Percentiles rank a stretch among this genome's conserved stretches.
These are phyloP conservation scores for Phoma herbarum DNA, from an alignment of 2,329 filamentous ascomycete genomes.

Conservation along the genomic window DNA sequence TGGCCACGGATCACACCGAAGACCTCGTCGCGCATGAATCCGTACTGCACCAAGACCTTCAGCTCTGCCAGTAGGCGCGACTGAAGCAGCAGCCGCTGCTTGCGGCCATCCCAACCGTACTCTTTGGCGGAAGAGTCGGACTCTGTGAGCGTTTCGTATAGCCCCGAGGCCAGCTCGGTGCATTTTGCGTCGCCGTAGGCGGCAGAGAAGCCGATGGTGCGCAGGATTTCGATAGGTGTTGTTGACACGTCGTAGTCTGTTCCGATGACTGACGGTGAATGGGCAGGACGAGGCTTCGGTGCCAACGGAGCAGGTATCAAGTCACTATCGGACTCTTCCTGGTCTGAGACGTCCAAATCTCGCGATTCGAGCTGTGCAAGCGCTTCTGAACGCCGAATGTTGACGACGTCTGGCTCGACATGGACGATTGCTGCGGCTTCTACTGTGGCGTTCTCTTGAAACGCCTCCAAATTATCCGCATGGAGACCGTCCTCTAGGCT, in stretches of 20 bases:
- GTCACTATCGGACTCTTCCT: not conserved
- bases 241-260: not conserved
- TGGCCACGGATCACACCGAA: slow-evolving; percentile 1
- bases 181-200: slow-evolving; percentile 3
- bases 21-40: not conserved
- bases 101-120: not conserved
- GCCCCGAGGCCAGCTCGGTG: not conserved
- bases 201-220: slow-evolving; percentile 5
- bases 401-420: slow-evolving; percentile 6
- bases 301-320: not conserved
- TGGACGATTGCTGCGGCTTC: slow-evolving; percentile 3
- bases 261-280: not conserved
- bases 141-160: not conserved
- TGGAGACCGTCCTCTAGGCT: slow-evolving; percentile 7
- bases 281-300: not conserved
- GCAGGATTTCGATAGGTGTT: not conserved
- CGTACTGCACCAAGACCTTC: not conserved
- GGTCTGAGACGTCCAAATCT: not conserved
- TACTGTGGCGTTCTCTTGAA: slow-evolving; percentile 5
- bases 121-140: not conserved
- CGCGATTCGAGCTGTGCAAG: not conserved
- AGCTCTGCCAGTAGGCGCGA: slow-evolving; percentile 7
- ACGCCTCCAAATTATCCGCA: slow-evolving; percentile 1
- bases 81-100: slow-evolving; percentile 4
- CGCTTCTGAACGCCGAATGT: not conserved